Base-by-base conservation (phyloP, 1,139 yeast genomes). In the Kodamaea ohmeri region DNA sequence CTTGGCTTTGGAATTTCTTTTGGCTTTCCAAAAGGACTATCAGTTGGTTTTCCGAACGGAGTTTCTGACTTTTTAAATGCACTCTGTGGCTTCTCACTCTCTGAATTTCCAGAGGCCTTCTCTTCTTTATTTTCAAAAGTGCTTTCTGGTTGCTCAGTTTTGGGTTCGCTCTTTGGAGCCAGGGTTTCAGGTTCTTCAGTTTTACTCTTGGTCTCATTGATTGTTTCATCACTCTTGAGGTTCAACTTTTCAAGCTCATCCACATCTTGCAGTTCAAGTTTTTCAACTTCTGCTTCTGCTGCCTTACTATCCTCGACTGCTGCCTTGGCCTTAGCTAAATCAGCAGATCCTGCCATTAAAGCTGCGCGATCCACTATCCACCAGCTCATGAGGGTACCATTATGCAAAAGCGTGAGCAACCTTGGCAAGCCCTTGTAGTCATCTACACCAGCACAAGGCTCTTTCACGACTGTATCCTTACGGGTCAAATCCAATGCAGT, bases 341-440 rank as follows among this genome's bases (percentile, higher is more conserved):
- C 51, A 2, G 24, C 33, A 27, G 26, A 17, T 11, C 21, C 27
- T 11, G 11, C 27, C 19, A 30, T 30, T 18, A 25, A 20, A 8
- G 58, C 52, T 3, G 45, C 38, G 8, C 49, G 45, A 4, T 60
- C 47, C 52, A 78, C 79, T 2, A 86, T 52, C 63, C 85, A 76
- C 87, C 92, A 84, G 2, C 76, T 69, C 34, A 77, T 58, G 21
- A 86, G 55, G 15, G 60, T 63, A 21, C 95, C 95, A 40, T 75
- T 74, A 48, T 80, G 73, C 34, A 83, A 80, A 40, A 85, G 59
- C 3, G 76, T 65, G 66, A 83, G 75, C 7, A 85, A 42, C 32
- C 83, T 67, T 0, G 95, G 95, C 42, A 84, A 65, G 0, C 71
- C 75, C 4, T 39, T 50, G 4, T 75, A 74, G 32, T 60, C 63